These are phyloP conservation scores for Citropsis articulata DNA, from an alignment of 345 rosid species.

Conservation along the genomic window DNA sequence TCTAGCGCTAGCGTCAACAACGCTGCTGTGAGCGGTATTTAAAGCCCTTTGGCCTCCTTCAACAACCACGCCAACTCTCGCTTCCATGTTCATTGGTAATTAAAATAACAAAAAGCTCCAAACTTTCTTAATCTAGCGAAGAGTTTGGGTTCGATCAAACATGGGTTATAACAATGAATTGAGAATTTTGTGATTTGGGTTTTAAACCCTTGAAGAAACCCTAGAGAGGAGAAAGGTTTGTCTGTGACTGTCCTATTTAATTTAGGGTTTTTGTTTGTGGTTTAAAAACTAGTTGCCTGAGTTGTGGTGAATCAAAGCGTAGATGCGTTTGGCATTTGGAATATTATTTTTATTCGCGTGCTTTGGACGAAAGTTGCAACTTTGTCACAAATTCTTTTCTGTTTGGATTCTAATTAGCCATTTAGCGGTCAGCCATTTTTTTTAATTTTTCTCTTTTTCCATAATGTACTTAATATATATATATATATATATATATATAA, in stretches of 20 bases:
- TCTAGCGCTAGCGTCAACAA: slow-evolving; percentile 58
- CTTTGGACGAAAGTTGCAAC: slow-evolving; percentile 1
- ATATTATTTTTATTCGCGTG: slow-evolving; percentile 7
- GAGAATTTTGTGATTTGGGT: not conserved
- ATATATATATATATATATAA: too few species aligned
- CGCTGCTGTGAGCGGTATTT: slow-evolving; percentile 53
- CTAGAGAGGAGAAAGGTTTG: not conserved
- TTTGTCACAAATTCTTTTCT: not conserved
- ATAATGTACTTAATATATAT: too few species aligned
- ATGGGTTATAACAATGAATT: slow-evolving; percentile 10
- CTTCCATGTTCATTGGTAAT: slow-evolving; percentile 49
- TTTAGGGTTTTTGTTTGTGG: not conserved
- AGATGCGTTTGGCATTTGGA: not conserved
- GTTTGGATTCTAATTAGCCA: not conserved
- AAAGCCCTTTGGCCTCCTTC: slow-evolving; percentile 72
- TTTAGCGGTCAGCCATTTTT: too few species aligned
- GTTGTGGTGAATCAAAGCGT: not conserved
- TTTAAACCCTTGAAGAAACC: slow-evolving; percentile 5
- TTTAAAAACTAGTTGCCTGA: not conserved
- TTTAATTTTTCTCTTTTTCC: too few species aligned
- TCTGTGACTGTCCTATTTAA: not conserved
- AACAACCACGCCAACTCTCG: slow-evolving; percentile 73
- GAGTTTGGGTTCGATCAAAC: not conserved
- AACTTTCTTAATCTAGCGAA: not conserved
- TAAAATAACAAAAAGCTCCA: not conserved